phyloP scores from a whole-genome alignment of 495 filamentous ascomycete species.

The Sporormia fimetaria region DNA sequence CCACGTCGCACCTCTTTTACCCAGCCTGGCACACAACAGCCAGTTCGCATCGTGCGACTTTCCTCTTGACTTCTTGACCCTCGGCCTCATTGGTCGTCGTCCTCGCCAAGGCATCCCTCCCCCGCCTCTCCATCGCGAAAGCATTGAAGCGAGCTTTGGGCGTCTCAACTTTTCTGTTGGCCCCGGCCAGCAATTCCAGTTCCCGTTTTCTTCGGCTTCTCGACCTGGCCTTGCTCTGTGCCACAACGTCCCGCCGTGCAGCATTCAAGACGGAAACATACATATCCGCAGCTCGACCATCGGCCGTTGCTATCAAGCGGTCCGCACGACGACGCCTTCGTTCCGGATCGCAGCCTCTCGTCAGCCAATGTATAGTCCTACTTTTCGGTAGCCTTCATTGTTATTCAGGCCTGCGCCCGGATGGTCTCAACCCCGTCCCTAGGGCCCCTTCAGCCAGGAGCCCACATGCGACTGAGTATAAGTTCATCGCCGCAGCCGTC shows the following conservation, averaged over 20 bases:
- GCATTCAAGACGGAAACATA: no score
- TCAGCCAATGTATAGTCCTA: conserved; percentile 15
- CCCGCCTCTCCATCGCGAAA: conserved; percentile 16
- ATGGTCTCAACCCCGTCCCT: conserved; percentile 21
- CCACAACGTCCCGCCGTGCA: no score
- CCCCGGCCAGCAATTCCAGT: no score
- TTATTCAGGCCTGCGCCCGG: conserved; percentile 7
- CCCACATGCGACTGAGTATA: conserved; percentile 23
- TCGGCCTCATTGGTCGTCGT: conserved; percentile 8
- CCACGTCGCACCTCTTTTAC: no score
- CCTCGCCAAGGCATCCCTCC: conserved; percentile 14
- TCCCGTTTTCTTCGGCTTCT: no score
- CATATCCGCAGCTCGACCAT: no score
- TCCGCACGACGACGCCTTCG: neutral
- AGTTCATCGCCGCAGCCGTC: conserved; percentile 31
- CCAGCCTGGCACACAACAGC: no score
- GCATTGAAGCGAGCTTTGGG: no score
- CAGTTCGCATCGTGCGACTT: no score
- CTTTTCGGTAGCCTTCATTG: conserved; percentile 7
- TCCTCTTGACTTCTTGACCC: conserved; percentile 5
- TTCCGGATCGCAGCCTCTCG: neutral
- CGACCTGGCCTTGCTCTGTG: no score
- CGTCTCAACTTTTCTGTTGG: no score
- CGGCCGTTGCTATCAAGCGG: no score
- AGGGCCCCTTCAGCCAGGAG: conserved; percentile 17